Evolutionary conservation across 768 basidiomycete species (phyloP).

Genomic region (Sutorius australiensis): DNA sequence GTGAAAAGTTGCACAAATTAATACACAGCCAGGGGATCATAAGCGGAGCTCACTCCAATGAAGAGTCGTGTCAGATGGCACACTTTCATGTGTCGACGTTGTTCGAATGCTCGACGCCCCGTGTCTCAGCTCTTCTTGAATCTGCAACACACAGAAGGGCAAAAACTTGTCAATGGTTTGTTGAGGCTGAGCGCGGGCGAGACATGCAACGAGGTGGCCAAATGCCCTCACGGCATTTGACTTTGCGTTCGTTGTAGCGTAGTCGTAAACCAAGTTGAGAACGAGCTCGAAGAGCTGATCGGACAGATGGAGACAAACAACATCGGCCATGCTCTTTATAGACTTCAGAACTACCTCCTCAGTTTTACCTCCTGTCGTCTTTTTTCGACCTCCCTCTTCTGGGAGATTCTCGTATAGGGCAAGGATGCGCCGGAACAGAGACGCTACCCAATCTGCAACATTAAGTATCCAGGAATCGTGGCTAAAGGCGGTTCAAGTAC

Average conservation of each 20-base stretch:
- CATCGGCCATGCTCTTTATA: slow-evolving; percentile 75
- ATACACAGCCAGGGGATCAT: not conserved
- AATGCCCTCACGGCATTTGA: slow-evolving; percentile 90
- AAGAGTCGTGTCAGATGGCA: slow-evolving; percentile 82
- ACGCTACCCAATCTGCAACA: slow-evolving; percentile 69
- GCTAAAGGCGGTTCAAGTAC: slow-evolving; percentile 34
- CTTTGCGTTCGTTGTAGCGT: slow-evolving; percentile 84
- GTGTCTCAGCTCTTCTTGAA: slow-evolving; percentile 81
- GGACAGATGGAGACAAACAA: slow-evolving; percentile 68
- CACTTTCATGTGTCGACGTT: slow-evolving; percentile 67
- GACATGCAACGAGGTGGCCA: slow-evolving; percentile 80
- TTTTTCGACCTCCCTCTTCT: slow-evolving; percentile 88
- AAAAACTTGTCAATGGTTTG: slow-evolving; percentile 79
- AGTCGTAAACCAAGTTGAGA: slow-evolving; percentile 79
- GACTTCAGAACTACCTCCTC: slow-evolving; percentile 73
- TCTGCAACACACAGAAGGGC: slow-evolving; percentile 69
- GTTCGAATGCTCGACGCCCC: slow-evolving; percentile 87
- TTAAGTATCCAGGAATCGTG: not conserved
- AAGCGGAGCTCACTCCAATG: slow-evolving; percentile 74
- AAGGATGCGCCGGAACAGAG: slow-evolving; percentile 72
- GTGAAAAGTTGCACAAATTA: slow-evolving; percentile 1
- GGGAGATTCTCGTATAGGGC: slow-evolving; percentile 89
- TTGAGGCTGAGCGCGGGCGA: slow-evolving; percentile 74
- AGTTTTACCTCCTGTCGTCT: slow-evolving; percentile 79
- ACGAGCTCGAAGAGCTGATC: slow-evolving; percentile 76